Base-by-base conservation (phyloP, 331 rosid genomes). In the Malus hybrid region DNA sequence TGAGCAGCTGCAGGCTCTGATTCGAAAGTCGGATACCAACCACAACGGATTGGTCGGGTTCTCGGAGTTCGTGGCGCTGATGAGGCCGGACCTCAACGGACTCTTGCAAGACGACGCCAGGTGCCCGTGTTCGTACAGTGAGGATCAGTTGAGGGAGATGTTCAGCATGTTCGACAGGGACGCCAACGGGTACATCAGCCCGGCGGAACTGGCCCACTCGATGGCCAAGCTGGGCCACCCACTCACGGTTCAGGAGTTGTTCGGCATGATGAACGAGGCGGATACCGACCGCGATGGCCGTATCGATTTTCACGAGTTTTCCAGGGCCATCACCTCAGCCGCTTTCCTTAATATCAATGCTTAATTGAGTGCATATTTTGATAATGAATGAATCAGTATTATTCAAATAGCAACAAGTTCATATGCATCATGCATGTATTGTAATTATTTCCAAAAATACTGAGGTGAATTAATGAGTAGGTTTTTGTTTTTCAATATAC, bases 141-240 rank as follows among this genome's bases (percentile, higher is more conserved):
- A 92, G 55, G 92, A 90, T 14, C 90, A 88, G 77, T 72, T 92
- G 20, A 76, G 65, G 72, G 79, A 79, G 65, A 57, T 92, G 31
- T 92, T 92, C 77, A 70, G 80, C 19, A 60, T 93, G 88, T 93
- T 93, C 39, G 97, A 93, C 14, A 72, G 88, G 34, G 94, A 90
- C 13, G 94, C 93, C 12, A 87, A 90, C 8, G 97, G 94, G 15
- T 86, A 67, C 69, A 90, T 90, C 67, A 92, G 92, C 0, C 96
- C 94, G 3, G 96, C 97, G 1, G 97, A 92, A 82, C 62, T 92
- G 80, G 94, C 93, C 1, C 97, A 88, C 76, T 92, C 97, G 2
- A 90, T 92, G 97, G 97, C 93, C 15, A 87, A 80, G 73, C 83
- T 92, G 1, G 97, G 94, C 14, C 97, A 92, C 7, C 88, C 91